phyloP scores from a whole-genome alignment of 495 filamentous ascomycete species.

The Lasiosphaeriaceae sp. region DNA sequence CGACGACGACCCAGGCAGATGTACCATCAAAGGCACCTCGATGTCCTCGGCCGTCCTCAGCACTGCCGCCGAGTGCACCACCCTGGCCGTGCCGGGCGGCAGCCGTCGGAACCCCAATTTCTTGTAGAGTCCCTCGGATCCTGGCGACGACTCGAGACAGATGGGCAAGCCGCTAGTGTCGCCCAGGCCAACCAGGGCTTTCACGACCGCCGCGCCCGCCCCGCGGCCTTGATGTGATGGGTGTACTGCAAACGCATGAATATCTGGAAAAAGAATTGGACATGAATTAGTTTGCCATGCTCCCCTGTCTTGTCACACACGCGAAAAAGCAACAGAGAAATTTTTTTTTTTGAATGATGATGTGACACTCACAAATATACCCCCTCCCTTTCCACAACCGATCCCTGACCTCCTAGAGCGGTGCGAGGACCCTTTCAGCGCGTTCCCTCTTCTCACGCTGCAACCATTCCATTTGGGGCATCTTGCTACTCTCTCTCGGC shows the following conservation, averaged over 20 bases:
- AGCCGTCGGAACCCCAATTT: constrained; percentile 25
- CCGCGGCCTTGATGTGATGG: constrained; percentile 38
- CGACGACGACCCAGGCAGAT: constrained; percentile 15
- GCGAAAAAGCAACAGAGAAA: too few relatives aligned
- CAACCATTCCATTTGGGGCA: constrained; percentile 29
- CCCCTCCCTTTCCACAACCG: constrained; percentile 22
- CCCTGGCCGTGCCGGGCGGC: constrained; percentile 10
- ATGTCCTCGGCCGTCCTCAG: constrained; percentile 18
- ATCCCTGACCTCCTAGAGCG: constrained; percentile 31
- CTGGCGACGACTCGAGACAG: constrained; percentile 28
- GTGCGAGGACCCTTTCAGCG: constrained; percentile 22
- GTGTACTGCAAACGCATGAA: constrained; percentile 28
- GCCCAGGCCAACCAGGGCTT: constrained; percentile 38
- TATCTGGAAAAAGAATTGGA: too few relatives aligned
- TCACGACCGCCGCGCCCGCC: constrained; percentile 35
- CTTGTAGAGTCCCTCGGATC: constrained; percentile 25
- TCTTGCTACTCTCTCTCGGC: constrained; percentile 13
- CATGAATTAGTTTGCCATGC: too few relatives aligned
- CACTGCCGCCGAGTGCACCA: constrained; percentile 18
- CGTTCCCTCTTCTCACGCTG: constrained; percentile 26
- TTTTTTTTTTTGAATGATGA: not conserved
- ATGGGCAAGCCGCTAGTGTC: constrained; percentile 31
- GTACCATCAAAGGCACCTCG: constrained; percentile 26
- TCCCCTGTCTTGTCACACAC: too few relatives aligned
- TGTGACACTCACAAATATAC: constrained; percentile 27